phyloP scores from a whole-genome alignment of 2,329 filamentous ascomycete genomes.

The Graphilbum fragrans region DNA sequence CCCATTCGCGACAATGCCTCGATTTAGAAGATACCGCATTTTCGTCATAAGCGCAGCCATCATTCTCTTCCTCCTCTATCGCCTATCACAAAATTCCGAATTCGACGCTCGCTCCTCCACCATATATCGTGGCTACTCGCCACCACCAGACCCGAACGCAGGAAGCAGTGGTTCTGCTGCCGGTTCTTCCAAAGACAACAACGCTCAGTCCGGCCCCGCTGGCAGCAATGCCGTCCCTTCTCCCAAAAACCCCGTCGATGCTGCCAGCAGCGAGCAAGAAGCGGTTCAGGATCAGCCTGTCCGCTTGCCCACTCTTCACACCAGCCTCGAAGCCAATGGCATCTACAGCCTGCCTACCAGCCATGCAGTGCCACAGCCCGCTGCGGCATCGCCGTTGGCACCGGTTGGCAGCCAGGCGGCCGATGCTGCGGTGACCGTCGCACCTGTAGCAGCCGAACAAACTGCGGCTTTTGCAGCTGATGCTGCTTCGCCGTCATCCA shows the following conservation, averaged over 20 bases:
- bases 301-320: slow-evolving; percentile 17
- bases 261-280: background rate
- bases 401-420: slow-evolving; percentile 17
- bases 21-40: slow-evolving; percentile 48
- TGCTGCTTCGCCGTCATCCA: background rate
- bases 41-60: slow-evolving; percentile 44
- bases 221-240: no score
- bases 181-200: background rate
- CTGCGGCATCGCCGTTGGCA: slow-evolving; percentile 10
- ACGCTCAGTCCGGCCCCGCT: background rate
- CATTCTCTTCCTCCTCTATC: slow-evolving; percentile 41
- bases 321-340: slow-evolving; percentile 14
- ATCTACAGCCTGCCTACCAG: slow-evolving; percentile 15
- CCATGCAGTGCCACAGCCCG: background rate
- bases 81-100: slow-evolving; percentile 28
- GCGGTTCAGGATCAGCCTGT: slow-evolving; percentile 6
- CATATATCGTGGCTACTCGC: slow-evolving; percentile 9
- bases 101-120: slow-evolving; percentile 15
- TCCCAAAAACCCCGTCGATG: slow-evolving; percentile 1
- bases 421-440: slow-evolving; percentile 14
- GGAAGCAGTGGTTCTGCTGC: background rate
- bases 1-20: slow-evolving; percentile 30
- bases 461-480: background rate
- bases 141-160: background rate
- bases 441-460: background rate